Evolutionary conservation across 2,329 filamentous ascomycete genomes (phyloP).

Genomic region (Xylaria sp.): DNA sequence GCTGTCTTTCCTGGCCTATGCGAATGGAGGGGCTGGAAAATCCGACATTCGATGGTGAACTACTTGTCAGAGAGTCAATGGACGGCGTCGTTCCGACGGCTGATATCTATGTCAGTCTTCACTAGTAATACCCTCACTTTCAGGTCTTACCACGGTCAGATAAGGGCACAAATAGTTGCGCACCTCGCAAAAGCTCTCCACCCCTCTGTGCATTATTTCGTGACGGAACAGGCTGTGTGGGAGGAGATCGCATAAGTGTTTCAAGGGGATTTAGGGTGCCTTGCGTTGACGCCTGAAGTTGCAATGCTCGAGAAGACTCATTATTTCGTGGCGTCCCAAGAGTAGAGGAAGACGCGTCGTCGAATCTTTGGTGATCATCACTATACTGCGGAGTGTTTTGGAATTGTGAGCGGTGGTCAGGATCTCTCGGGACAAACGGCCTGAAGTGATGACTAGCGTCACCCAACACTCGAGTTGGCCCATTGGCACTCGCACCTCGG

Average conservation of each 20-base stretch:
- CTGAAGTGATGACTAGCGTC: slow-evolving; percentile 33
- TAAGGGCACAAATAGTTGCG: slow-evolving; percentile 21
- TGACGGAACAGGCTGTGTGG: slow-evolving; percentile 13
- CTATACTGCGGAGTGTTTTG: slow-evolving; percentile 10
- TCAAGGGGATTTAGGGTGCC: background rate
- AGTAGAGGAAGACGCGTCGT: background rate
- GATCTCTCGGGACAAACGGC: slow-evolving; percentile 17
- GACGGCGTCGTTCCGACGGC: slow-evolving; percentile 20
- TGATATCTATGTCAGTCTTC: slow-evolving; percentile 12
- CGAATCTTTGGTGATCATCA: background rate
- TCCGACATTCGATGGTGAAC: slow-evolving; percentile 24
- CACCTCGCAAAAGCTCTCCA: slow-evolving; percentile 18
- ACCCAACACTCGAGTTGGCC: slow-evolving; percentile 25
- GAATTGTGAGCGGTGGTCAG: slow-evolving; percentile 20
- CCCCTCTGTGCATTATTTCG: slow-evolving; percentile 17
- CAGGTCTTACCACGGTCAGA: slow-evolving; percentile 22
- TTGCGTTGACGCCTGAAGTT: background rate
- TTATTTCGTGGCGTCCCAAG: background rate
- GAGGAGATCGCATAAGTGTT: slow-evolving; percentile 16
- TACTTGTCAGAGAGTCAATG: slow-evolving; percentile 18
- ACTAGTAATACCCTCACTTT: background rate
- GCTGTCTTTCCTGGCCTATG: slow-evolving; percentile 20
- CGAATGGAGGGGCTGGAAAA: slow-evolving; percentile 30
- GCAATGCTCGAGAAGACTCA: background rate
- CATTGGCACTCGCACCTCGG: slow-evolving; percentile 7